Evolutionary conservation across 2,329 filamentous ascomycete species (phyloP).

Genomic region (Fusarium musae): DNA sequence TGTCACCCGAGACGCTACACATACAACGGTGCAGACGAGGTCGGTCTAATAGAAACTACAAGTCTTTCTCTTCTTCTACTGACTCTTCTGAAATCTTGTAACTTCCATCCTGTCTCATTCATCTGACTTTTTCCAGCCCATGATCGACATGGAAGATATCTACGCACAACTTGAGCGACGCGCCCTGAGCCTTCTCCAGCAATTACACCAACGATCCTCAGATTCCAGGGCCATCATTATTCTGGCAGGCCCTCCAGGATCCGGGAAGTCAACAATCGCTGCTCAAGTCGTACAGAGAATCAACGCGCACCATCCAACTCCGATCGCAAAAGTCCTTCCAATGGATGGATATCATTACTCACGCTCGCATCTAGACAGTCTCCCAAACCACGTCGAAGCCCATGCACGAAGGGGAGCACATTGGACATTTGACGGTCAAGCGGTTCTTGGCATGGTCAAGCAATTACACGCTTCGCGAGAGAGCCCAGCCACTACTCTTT

Average conservation of each 20-base stretch:
- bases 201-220: not conserved
- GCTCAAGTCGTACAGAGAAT: not conserved
- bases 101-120: not conserved
- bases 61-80: not conserved
- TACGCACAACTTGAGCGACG: not conserved
- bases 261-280: not conserved
- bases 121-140: rapidly evolving
- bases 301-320: rapidly evolving
- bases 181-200: rapidly evolving
- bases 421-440: not conserved
- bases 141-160: not conserved
- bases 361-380: not conserved
- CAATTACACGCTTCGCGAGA: not conserved
- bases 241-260: not conserved
- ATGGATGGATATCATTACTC: not conserved
- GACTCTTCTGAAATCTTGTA: not conserved
- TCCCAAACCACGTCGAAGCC: not conserved
- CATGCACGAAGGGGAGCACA: not conserved
- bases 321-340: not conserved
- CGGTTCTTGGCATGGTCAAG: not conserved
- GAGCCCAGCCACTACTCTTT: not conserved
- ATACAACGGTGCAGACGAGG: not conserved
- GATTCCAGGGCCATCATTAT: not conserved
- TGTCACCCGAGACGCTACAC: not conserved
- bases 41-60: not conserved